A percentile compares a stretch with the other conserved stretches of the same genome.
These are phyloP conservation scores for Knoxdaviesia proteae DNA, from an alignment of 2,329 filamentous ascomycete genomes.

Conservation along the genomic window DNA sequence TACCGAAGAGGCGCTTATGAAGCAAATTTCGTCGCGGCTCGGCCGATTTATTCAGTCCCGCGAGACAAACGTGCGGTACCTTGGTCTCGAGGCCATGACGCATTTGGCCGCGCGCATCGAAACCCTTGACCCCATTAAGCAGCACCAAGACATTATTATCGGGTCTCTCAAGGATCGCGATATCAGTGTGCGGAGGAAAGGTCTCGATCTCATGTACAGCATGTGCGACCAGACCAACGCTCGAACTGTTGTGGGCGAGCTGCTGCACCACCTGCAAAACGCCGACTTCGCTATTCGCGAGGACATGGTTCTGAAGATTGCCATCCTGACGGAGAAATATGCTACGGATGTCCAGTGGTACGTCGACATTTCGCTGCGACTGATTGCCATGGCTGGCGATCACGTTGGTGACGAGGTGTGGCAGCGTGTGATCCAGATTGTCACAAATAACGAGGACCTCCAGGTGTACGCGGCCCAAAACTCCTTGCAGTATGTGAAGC, in stretches of 20 bases:
- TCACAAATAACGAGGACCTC: slow-evolving; percentile 96
- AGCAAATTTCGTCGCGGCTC: slow-evolving; percentile 76
- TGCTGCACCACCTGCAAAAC: slow-evolving; percentile 83
- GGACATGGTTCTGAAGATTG: slow-evolving; percentile 98
- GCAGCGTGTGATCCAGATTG: slow-evolving; percentile 96
- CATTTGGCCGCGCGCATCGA: slow-evolving; percentile 87
- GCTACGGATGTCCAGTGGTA: slow-evolving; percentile 98
- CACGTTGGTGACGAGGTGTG: slow-evolving; percentile 98
- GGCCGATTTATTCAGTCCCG: slow-evolving; percentile 93
- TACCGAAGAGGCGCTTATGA: slow-evolving; percentile 84
- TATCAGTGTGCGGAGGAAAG: slow-evolving; percentile 91
- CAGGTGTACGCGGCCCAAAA: slow-evolving; percentile 93
- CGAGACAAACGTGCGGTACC: slow-evolving; percentile 91
- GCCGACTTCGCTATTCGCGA: slow-evolving; percentile 96
- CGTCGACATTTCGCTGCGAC: slow-evolving; percentile 83
- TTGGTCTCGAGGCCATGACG: slow-evolving; percentile 93
- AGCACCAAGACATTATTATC: slow-evolving; percentile 90
- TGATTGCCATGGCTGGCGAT: slow-evolving; percentile 92
- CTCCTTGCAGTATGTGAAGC: slow-evolving; percentile 77
- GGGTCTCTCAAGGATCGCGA: slow-evolving; percentile 86
- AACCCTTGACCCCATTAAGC: slow-evolving; percentile 91
- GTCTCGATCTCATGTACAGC: slow-evolving; percentile 90
- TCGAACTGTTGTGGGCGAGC: slow-evolving; percentile 76
- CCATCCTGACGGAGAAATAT: slow-evolving; percentile 95
- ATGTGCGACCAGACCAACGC: slow-evolving; percentile 98